Percentiles rank a stretch among this genome's conserved stretches.
Evolutionary conservation across 164 flowering plant species (phyloP).

Genomic region (Stephania japonica): DNA sequence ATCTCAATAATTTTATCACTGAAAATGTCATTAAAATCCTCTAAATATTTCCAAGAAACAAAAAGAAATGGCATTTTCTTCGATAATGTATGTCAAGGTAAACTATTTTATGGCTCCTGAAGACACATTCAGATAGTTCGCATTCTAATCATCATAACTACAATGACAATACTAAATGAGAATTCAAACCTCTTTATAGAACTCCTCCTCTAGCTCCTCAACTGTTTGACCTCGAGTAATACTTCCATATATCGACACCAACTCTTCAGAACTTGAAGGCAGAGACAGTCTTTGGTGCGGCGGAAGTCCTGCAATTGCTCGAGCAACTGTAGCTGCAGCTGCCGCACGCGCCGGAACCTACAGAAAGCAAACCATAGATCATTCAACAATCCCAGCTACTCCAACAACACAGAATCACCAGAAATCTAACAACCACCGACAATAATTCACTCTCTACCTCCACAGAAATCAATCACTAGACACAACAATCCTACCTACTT

Average conservation of each 20-base stretch:
- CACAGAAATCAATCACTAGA: background rate
- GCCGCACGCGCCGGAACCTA: constrained; percentile 96
- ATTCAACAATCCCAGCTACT: background rate
- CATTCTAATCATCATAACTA: background rate
- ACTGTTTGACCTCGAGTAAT: constrained; percentile 45
- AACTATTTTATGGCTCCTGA: background rate
- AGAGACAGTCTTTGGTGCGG: constrained; percentile 72
- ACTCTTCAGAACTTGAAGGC: constrained; percentile 70
- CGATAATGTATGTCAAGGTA: background rate
- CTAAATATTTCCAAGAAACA: background rate
- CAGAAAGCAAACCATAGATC: constrained; percentile 4
- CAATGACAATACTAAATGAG: background rate
- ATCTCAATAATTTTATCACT: background rate
- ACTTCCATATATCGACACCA: constrained; percentile 85
- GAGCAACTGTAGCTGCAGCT: constrained; percentile 96
- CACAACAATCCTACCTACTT: background rate
- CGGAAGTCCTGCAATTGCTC: constrained; percentile 82
- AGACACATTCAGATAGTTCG: background rate
- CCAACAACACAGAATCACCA: background rate
- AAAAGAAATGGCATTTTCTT: background rate
- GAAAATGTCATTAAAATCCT: background rate
- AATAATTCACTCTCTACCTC: background rate
- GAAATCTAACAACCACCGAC: background rate
- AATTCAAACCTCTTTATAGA: constrained; percentile 78
- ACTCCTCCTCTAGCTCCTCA: constrained; percentile 80